Base-by-base conservation (phyloP, 306 rosid species). In the Begonia loranthoides region DNA sequence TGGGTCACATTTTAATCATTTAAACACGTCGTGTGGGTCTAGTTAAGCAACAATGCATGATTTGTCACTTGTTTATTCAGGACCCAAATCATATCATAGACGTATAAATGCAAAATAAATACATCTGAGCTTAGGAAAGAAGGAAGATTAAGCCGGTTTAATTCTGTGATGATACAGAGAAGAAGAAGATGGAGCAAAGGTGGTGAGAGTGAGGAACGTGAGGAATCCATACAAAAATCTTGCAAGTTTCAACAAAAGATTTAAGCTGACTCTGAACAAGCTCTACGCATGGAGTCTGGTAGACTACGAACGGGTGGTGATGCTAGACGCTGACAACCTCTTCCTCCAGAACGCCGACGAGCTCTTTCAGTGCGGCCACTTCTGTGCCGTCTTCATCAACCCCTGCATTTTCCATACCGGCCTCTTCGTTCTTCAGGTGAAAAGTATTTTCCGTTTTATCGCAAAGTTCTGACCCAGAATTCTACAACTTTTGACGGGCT, bases 361-460 rank as follows among this genome's bases (percentile, higher is more conserved):
- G 65, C 57, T 88, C 49, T 88, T 88, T 69, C 83, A 76, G 43
- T 88, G 96, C 41, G 96, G 96, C 24, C 86, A 81, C 13, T 88
- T 88, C 8, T 88, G 94, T 65, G 96, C 96, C 0, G 93, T 72
- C 70, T 87, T 84, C 57, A 87, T 87, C 71, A 87, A 87, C 52
- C 96, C 96, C 47, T 87, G 96, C 54, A 70, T 80, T 52, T 83
- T 87, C 62, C 96, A 87, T 53, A 87, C 96, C 0, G 96, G 96
- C 54, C 96, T 87, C 67, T 87, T 87, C 41, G 96, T 87, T 55
- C 60, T 87, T 55, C 85, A 86, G 81, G 95, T 85, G 51, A 28
- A 28, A 5, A 5, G 3, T 28, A 28, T 28, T 5, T 6, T 43
- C 15, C 47, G 1, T 43, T n/a, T n/a, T 43, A 4, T 43, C 47